These are phyloP conservation scores for Tylopilus rubrobrunneus DNA, from an alignment of 768 basidiomycete genomes.

Conservation along the genomic window DNA sequence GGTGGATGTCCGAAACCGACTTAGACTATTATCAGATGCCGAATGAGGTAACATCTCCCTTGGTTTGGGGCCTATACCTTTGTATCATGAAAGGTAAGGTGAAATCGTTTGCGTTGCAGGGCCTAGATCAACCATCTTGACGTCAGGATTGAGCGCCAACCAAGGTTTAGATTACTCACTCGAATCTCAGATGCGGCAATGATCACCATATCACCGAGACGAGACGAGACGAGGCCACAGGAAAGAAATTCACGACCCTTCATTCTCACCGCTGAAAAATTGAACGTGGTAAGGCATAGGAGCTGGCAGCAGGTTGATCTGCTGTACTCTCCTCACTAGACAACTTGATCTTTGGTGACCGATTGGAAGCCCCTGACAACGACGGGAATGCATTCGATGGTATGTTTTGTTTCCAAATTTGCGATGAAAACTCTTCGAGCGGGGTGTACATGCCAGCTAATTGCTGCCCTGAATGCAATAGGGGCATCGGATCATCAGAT, in stretches of 20 bases:
- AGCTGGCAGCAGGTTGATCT: no score
- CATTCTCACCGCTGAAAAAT: background rate
- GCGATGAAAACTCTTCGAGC: background rate
- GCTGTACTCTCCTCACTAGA: no score
- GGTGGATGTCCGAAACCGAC: background rate
- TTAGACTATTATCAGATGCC: background rate
- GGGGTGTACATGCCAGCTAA: background rate
- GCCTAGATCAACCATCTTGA: no score
- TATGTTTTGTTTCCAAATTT: background rate
- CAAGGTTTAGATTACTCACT: no score
- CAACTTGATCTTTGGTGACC: no score
- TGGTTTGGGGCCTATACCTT: background rate
- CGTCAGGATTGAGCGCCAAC: no score
- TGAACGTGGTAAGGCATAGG: no score
- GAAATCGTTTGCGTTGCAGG: no score
- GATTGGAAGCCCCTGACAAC: background rate
- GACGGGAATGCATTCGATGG: background rate
- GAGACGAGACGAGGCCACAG: no score
- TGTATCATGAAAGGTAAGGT: background rate
- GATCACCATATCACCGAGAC: no score
- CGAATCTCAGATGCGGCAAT: no score
- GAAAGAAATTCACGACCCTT: no score
- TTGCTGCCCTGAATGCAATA: background rate
- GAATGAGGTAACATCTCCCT: background rate
- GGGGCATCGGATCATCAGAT: background rate